Evolutionary conservation across 805 yeast genomes (phyloP), one percentile per base, ranked within the genome.

Genomic region (Wickerhamiella bombiphila): DNA sequence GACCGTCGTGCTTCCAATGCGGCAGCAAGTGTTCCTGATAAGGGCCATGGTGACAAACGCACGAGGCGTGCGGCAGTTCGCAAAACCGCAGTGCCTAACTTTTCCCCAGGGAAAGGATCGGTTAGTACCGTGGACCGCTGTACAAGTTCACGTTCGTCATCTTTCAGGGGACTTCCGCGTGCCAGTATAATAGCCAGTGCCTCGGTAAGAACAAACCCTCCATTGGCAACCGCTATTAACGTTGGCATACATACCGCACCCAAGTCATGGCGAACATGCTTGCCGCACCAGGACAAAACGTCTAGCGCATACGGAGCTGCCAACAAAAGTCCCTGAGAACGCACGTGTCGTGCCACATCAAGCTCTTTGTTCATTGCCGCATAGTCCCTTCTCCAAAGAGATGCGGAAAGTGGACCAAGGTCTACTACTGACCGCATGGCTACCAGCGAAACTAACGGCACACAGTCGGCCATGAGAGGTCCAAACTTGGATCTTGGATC

Each of bases 381-480:
- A 53, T 59, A 65, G 34, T 61, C 60, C 25, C 61, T 58, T 8
- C 43, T 41, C 68, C 69, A 65, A 38, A 65, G 48, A 6, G 53
- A 51, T 24, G 55, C 61, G 39, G 62, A 61, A 15, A 58, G 57
- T n/a, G 50, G 50, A 5, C 60, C 46, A 30, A 63, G 40, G 34
- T 61, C 64, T 36, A 65, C 50, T 38, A 53, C 50, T 22, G 49
- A 52, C 25, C 47, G 60, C 44, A 51, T 59, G 44, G 50, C 63
- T 29, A 52, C 64, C 47, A 46, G 56, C 17, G 58, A 60, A 34
- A 54, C 57, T 30, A 65, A 44, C 6, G 65, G 60, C 15, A 63
- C 59, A n/a, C 67, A 61, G 34, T 64, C 68, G 38, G 59, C 48
- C 57, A 60, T 61, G 20, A 64, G 44, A 1, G 60, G 63, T 1